Evolutionary conservation across 2,329 filamentous ascomycete species (phyloP).

Genomic region (Massarina eburnea): DNA sequence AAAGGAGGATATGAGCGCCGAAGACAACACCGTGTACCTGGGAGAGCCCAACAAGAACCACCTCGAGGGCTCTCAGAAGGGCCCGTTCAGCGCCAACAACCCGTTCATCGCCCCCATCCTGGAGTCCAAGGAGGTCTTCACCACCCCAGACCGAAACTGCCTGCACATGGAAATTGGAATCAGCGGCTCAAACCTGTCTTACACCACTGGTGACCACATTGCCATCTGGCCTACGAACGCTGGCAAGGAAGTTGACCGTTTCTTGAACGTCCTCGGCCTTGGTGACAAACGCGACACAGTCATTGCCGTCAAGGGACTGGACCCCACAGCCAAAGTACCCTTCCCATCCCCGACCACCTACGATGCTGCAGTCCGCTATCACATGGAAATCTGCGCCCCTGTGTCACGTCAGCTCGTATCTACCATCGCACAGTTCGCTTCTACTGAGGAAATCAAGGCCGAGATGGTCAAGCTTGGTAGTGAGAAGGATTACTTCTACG

Average conservation of each 20-base stretch:
- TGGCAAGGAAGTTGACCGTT: constrained; percentile 86
- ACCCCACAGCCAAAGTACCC: constrained; percentile 94
- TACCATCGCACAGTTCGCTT: constrained; percentile 84
- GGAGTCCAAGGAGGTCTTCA: constrained; percentile 90
- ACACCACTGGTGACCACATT: constrained; percentile 97
- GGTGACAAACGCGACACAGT: constrained; percentile 76
- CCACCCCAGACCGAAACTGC: constrained; percentile 87
- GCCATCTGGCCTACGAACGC: constrained; percentile 97
- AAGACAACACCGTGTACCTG: constrained; percentile 83
- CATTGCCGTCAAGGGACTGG: constrained; percentile 85
- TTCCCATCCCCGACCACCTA: constrained; percentile 97
- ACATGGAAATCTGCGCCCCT: constrained; percentile 93
- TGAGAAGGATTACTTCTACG: constrained; percentile 94
- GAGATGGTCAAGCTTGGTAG: constrained; percentile 86
- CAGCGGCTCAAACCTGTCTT: constrained; percentile 82
- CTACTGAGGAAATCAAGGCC: constrained; percentile 78
- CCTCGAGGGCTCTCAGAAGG: constrained; percentile 78
- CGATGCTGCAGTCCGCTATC: constrained; percentile 89
- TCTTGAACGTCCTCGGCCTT: constrained; percentile 78
- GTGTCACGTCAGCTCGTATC: constrained; percentile 95
- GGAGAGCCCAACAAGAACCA: constrained; percentile 97
- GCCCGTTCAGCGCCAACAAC: constrained; percentile 94
- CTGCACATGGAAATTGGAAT: constrained; percentile 95
- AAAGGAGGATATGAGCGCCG: constrained; percentile 69
- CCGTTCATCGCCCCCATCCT: constrained; percentile 93